Base-by-base conservation (phyloP, 2,329 filamentous ascomycete species). In the Ophiostoma fasciatum region DNA sequence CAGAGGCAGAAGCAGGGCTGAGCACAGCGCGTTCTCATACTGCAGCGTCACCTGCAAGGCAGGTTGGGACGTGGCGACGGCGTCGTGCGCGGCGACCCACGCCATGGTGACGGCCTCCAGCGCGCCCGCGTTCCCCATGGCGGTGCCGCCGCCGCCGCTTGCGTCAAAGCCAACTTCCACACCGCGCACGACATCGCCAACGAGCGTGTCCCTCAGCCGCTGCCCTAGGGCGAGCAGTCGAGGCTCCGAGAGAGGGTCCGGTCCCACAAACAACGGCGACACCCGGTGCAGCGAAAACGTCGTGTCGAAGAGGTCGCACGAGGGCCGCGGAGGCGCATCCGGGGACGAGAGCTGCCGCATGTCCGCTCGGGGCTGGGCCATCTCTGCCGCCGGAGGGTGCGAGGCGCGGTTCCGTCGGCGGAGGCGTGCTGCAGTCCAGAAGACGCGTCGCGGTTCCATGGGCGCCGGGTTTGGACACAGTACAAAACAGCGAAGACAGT, bases 121-220 rank as follows among this genome's bases (percentile, higher is more conserved):
- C 3, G 60, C 53, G 2, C 63, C 63, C 0, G 59, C 55, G 8
- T 57, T 51, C 0, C 55, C 54, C 17, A 64, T 46, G 0, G 49
- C 42, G 7, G 45, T 59, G 19, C 64, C 62, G 14, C 57, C 59
- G 19, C 20, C 22, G 4, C 47, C 48, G 10, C n/a, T n/a, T n/a
- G n/a, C n/a, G n/a, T 41, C 44, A 5, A 67, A 46, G 0, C 62
- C 62, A 14, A 75, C 61, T 43, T 74, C 67, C 14, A 74, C 63
- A 29, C 71, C 71, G 37, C 71, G 65, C n/a, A 74, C 66, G 2
- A 71, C 63, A 44, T 74, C 70, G 13, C 70, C 70, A 0, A 72
- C 67, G 0, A 74, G 58, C 1, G 58, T 58, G 32, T 74, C 69
- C 27, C 69, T 63, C 2, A 75, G 51, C 3, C 64, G 58, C 7